Evolutionary conservation across 2,329 filamentous ascomycete species (phyloP).

Genomic region (Sporothrix pallida): DNA sequence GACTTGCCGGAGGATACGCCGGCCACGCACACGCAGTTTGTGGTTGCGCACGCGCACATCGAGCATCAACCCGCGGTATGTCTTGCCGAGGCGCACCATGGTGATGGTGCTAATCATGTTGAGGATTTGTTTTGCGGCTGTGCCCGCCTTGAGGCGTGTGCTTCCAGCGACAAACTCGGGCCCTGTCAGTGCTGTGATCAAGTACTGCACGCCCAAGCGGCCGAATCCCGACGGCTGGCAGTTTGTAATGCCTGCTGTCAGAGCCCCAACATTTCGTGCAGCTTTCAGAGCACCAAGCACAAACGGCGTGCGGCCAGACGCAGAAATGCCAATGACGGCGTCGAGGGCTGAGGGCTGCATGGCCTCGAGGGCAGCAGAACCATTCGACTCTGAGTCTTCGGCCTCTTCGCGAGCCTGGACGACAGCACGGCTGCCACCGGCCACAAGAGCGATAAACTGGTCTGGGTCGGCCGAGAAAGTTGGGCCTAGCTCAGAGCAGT

Average conservation of each 20-base stretch:
- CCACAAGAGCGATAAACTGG: constrained; percentile 51
- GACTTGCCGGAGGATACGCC: constrained; percentile 32
- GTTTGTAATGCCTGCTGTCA: constrained; percentile 50
- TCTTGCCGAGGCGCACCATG: constrained; percentile 52
- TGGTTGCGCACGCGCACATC: constrained; percentile 34
- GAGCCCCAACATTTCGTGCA: constrained; percentile 45
- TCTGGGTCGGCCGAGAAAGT: constrained; percentile 48
- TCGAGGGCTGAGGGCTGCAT: constrained; percentile 39
- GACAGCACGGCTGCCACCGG: constrained; percentile 50
- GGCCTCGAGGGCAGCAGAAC: constrained; percentile 14
- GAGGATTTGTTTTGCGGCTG: constrained; percentile 51
- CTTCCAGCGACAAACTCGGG: constrained; percentile 53
- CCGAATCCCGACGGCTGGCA: constrained; percentile 44
- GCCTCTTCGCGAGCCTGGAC: constrained; percentile 47
- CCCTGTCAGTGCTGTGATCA: constrained; percentile 49
- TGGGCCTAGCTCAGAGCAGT: constrained; percentile 51
- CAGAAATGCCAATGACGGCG: constrained; percentile 51
- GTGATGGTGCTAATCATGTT: constrained; percentile 53
- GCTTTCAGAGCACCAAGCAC: constrained; percentile 48
- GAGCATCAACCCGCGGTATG: constrained; percentile 41
- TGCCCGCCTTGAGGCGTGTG: constrained; percentile 54
- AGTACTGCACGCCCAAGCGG: constrained; percentile 37
- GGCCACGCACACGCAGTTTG: constrained; percentile 31
- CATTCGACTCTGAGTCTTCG: constrained; percentile 33
- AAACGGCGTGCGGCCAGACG: constrained; percentile 52